phyloP scores from a whole-genome alignment of 805 yeast species.

The Saturnispora diversa region DNA sequence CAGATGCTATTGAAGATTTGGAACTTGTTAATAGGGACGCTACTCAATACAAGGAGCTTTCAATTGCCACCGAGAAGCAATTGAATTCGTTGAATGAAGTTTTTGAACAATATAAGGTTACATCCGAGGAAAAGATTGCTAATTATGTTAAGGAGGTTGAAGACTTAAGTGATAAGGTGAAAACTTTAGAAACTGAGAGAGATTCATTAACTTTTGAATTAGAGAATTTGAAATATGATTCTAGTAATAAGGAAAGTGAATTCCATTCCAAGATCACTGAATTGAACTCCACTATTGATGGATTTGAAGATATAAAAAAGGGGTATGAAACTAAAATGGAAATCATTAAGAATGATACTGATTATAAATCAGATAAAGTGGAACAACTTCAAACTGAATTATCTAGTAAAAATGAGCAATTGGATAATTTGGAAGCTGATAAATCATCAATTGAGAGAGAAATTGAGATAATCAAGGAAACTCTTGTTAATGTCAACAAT shows the following conservation, averaged over 20 bases:
- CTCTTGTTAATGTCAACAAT: neutral
- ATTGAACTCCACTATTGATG: constrained; percentile 20
- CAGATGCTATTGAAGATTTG: constrained; percentile 43
- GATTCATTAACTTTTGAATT: constrained; percentile 14
- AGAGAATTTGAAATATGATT: constrained; percentile 12
- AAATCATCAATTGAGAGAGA: constrained; percentile 11
- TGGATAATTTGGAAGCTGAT: constrained; percentile 18
- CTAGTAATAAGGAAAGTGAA: constrained; percentile 11
- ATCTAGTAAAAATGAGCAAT: constrained; percentile 22
- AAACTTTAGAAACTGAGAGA: constrained; percentile 13
- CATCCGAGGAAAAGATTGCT: constrained; percentile 21
- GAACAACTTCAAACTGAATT: constrained; percentile 18
- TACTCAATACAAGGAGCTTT: constrained; percentile 54
- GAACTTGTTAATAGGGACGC: constrained; percentile 49
- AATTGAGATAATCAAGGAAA: constrained; percentile 13
- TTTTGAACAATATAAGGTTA: constrained; percentile 39
- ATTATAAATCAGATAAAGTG: constrained; percentile 20
- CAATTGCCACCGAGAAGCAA: constrained; percentile 60
- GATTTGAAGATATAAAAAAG: constrained; percentile 22
- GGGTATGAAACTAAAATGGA: constrained; percentile 28
- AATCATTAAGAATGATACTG: constrained; percentile 28
- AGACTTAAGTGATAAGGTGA: constrained; percentile 12
- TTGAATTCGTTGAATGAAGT: constrained; percentile 45
- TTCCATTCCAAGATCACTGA: constrained; percentile 19
- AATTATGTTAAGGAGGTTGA: constrained; percentile 14